Evolutionary conservation across 805 yeast species (phyloP).

Genomic region (Saturnispora quitensis): DNA sequence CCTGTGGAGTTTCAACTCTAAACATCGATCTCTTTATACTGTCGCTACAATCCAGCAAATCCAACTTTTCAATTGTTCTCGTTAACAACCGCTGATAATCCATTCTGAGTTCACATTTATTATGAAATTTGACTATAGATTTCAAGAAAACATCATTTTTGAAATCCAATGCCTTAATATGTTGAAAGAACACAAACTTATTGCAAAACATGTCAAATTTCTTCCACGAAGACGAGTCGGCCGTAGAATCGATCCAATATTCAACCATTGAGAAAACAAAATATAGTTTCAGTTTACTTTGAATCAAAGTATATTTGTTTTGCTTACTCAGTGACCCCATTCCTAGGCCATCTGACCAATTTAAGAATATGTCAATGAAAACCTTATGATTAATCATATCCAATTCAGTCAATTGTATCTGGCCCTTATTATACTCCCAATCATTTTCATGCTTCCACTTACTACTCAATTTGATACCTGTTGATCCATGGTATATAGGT

Average conservation of each 20-base stretch:
- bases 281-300: not conserved
- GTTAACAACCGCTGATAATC: not conserved
- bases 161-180: not conserved
- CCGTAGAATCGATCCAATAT: not conserved
- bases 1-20: constrained; percentile 1
- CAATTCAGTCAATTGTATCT: not conserved
- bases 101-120: not conserved
- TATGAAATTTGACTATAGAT: not conserved
- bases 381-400: not conserved
- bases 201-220: constrained; percentile 1
- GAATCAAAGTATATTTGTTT: not conserved
- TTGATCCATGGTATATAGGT: constrained; percentile 4
- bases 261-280: not conserved
- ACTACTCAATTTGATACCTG: not conserved
- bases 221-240: not conserved
- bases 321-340: not conserved
- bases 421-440: not conserved
- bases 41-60: not conserved
- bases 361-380: not conserved
- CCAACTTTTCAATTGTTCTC: not conserved
- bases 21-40: not conserved
- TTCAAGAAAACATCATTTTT: not conserved
- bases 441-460: not conserved
- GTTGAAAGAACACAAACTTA: not conserved
- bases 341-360: not conserved